A percentile compares a stretch with the other conserved stretches of the same genome.
Conservation (phyloP, 805 yeast genomes). For the Candida pini region DNA sequence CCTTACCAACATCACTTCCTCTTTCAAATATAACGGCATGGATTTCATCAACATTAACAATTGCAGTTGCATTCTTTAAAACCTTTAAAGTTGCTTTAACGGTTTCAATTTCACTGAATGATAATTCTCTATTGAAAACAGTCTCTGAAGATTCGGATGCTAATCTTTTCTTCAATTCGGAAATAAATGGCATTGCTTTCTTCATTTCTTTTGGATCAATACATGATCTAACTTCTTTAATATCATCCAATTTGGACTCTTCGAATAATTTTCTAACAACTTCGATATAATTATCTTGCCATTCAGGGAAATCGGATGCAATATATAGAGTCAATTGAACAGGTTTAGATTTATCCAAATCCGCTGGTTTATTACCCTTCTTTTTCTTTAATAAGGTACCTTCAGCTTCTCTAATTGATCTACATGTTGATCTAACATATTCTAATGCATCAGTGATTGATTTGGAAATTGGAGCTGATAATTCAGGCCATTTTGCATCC, state of each 20-base stretch:
- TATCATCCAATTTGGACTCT: conserved; percentile 57
- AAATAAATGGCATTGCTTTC: conserved; percentile 96
- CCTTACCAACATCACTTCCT: conserved; percentile 58
- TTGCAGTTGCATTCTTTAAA: conserved; percentile 61
- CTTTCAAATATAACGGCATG: conserved; percentile 58
- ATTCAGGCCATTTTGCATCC: conserved; percentile 70
- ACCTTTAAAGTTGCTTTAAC: conserved; percentile 51
- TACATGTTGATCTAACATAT: conserved; percentile 72
- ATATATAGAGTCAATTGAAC: conserved; percentile 67
- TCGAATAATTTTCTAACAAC: conserved; percentile 75
- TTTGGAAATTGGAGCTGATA: conserved; percentile 58
- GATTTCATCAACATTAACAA: conserved; percentile 48
- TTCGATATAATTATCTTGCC: conserved; percentile 57
- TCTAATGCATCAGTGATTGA: conserved; percentile 62
- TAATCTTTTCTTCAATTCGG: conserved; percentile 77
- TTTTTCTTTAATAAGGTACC: conserved; percentile 78
- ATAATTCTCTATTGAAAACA: conserved; percentile 85
- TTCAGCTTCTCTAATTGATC: conserved; percentile 91
- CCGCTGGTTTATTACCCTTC: conserved; percentile 76
- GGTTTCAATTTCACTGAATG: conserved; percentile 70
- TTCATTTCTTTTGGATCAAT: conserved; percentile 84
- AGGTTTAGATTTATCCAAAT: conserved; percentile 70
- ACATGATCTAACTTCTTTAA: conserved; percentile 53
- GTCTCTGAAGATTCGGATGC: conserved; percentile 60
- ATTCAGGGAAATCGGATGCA: conserved; percentile 71